Percentiles rank a stretch among this genome's conserved stretches.
These are phyloP conservation scores for Pleurotus giganteus DNA, from an alignment of 768 basidiomycete species.

Conservation along the genomic window DNA sequence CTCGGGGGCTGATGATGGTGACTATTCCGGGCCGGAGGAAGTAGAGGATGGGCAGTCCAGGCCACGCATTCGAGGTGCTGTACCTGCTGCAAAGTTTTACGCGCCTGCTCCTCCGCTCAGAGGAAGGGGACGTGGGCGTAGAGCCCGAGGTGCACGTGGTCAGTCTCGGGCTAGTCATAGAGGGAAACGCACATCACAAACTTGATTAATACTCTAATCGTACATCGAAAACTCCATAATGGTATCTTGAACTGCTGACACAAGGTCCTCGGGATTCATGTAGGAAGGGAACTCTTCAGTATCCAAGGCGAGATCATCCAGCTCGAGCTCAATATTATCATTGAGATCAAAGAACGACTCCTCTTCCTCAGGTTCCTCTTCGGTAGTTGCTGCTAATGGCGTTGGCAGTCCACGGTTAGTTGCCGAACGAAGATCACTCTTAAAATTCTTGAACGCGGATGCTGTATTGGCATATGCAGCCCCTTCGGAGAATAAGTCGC, in stretches of 20 bases:
- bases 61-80: too few relatives aligned
- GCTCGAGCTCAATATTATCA: neutral
- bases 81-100: neutral
- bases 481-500: constrained; percentile 14
- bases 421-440: constrained; percentile 11
- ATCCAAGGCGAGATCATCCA: neutral
- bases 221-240: neutral
- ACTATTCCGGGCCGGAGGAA: neutral
- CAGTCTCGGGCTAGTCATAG: neutral
- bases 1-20: neutral
- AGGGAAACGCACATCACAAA: neutral
- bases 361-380: neutral
- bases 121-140: too few relatives aligned
- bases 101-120: too few relatives aligned
- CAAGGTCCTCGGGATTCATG: neutral
- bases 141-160: too few relatives aligned
- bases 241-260: neutral
- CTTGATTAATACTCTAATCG: neutral
- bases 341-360: neutral
- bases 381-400: neutral
- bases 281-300: neutral
- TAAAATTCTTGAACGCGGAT: constrained; percentile 12
- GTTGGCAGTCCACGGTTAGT: neutral
- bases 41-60: too few relatives aligned
- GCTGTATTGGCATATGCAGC: constrained; percentile 14